Conservation (phyloP, 257 asterid genomes). For the Solanum medicagineum region DNA sequence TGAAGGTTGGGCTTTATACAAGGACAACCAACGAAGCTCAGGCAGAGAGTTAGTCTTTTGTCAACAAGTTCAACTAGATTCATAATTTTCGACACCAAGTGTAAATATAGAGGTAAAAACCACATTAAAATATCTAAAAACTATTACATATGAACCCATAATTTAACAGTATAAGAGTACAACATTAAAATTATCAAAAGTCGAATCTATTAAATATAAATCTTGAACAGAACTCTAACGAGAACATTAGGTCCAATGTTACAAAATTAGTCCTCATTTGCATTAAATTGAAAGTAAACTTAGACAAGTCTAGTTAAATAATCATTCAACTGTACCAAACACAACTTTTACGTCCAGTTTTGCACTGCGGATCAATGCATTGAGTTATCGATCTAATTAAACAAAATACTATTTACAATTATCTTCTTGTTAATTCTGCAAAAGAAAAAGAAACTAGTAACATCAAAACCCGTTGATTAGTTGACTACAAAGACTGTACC, state of each 20-base stretch:
- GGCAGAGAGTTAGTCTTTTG: no score
- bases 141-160: background rate
- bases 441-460: background rate
- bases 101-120: background rate
- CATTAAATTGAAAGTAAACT: background rate
- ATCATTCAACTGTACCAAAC: background rate
- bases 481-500: background rate
- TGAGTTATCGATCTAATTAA: background rate
- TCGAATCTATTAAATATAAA: background rate
- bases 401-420: background rate
- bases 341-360: background rate
- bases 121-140: background rate
- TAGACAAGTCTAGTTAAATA: background rate
- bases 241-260: background rate
- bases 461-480: background rate
- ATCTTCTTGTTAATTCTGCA: slow-evolving; percentile 26
- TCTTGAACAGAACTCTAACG: background rate
- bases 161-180: background rate
- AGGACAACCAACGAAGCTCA: background rate
- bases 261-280: background rate
- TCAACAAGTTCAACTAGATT: background rate
- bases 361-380: background rate
- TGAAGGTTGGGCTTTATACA: background rate
- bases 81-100: background rate
- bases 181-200: background rate